phyloP scores from a whole-genome alignment of 495 filamentous ascomycete species.

The Pyrenula massariospora region DNA sequence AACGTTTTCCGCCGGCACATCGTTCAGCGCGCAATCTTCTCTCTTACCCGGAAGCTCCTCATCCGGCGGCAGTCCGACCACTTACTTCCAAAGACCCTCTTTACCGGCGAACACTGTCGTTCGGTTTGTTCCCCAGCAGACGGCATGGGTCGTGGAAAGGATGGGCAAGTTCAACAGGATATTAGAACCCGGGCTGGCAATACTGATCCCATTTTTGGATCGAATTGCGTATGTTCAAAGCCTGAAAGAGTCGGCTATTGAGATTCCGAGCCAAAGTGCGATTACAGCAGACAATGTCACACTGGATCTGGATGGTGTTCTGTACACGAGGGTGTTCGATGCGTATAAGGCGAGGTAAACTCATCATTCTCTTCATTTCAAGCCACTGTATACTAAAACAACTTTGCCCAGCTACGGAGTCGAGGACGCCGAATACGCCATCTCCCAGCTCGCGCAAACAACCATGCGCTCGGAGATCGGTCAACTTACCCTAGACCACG shows the following conservation, averaged over 20 bases:
- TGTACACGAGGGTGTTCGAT: slow-evolving; percentile 93
- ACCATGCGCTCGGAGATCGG: slow-evolving; percentile 98
- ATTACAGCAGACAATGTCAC: slow-evolving; percentile 99
- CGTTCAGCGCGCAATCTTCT: background rate
- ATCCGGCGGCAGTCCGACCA: slow-evolving; percentile 16
- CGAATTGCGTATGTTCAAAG: slow-evolving; percentile 97
- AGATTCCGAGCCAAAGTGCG: slow-evolving; percentile 91
- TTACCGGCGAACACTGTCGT: slow-evolving; percentile 90
- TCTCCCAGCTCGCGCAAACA: slow-evolving; percentile 93
- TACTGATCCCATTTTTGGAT: slow-evolving; percentile 84
- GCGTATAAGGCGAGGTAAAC: slow-evolving; percentile 87
- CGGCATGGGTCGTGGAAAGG: slow-evolving; percentile 97
- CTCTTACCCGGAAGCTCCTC: background rate
- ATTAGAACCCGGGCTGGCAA: slow-evolving; percentile 77
- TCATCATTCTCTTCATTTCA: background rate
- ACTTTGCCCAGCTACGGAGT: slow-evolving; percentile 70
- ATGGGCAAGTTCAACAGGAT: slow-evolving; percentile 97
- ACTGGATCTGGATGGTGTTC: slow-evolving; percentile 84
- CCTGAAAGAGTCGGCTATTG: slow-evolving; percentile 88
- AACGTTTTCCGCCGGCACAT: background rate
- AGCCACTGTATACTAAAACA: background rate
- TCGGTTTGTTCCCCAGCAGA: slow-evolving; percentile 96
- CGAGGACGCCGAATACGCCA: slow-evolving; percentile 97
- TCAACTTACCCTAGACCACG: slow-evolving; percentile 90
- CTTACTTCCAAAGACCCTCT: slow-evolving; percentile 48